phyloP scores from a whole-genome alignment of 2,329 filamentous ascomycete genomes.

The Eurotiales sp. region DNA sequence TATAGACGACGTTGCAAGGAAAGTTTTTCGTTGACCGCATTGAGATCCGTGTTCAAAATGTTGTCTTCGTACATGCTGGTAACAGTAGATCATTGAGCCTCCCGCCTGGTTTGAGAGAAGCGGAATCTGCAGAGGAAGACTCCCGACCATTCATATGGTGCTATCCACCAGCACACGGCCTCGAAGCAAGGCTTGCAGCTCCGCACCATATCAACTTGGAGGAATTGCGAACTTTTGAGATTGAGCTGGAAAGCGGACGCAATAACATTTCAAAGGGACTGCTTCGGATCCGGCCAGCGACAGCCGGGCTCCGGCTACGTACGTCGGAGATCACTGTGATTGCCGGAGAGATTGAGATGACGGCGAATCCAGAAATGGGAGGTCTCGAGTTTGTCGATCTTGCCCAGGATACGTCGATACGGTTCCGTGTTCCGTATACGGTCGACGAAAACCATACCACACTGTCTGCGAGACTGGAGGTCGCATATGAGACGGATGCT shows the following conservation, averaged over 20 bases:
- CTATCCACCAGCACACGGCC: constrained; percentile 65
- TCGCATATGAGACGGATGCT: constrained; percentile 65
- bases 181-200: constrained; percentile 64
- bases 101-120: constrained; percentile 34
- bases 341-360: constrained; percentile 40
- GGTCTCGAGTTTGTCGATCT: constrained; percentile 42
- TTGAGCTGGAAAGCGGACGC: constrained; percentile 69
- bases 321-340: constrained; percentile 48
- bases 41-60: constrained; percentile 49
- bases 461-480: constrained; percentile 71
- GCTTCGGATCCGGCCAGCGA: constrained; percentile 55
- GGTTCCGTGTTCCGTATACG: constrained; percentile 71
- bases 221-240: constrained; percentile 70
- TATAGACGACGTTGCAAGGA: constrained; percentile 52
- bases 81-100: constrained; percentile 25
- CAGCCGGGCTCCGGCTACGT: constrained; percentile 57
- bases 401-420: constrained; percentile 27
- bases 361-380: constrained; percentile 43
- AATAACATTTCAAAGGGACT: constrained; percentile 57
- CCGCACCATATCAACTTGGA: constrained; percentile 74
- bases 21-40: constrained; percentile 72
- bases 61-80: constrained; percentile 34
- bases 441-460: constrained; percentile 71
- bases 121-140: constrained; percentile 27
- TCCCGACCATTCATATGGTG: constrained; percentile 63